Evolutionary conservation across 768 basidiomycete genomes (phyloP).

Genomic region (Mycena maculata): DNA sequence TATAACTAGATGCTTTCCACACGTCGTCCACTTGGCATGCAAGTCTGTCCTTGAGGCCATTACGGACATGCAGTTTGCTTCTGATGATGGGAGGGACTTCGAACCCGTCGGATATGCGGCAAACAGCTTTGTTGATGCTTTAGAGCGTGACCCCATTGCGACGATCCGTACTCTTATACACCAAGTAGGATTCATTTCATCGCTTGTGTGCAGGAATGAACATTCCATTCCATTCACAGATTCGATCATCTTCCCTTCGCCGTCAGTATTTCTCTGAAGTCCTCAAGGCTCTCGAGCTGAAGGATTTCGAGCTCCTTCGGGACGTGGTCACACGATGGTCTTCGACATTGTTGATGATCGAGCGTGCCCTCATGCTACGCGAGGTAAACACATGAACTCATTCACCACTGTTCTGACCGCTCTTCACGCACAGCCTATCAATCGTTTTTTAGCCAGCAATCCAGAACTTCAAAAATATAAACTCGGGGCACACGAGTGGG

Average conservation of each 20-base stretch:
- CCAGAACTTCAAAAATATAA: conserved; percentile 40
- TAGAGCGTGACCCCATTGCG: conserved; percentile 36
- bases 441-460: conserved; percentile 29
- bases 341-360: conserved; percentile 46
- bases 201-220: neutral
- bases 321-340: conserved; percentile 48
- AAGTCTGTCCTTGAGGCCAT: conserved; percentile 38
- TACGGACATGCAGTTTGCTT: conserved; percentile 33
- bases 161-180: conserved; percentile 38
- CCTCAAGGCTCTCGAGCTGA: neutral
- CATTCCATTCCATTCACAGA: too few relatives aligned
- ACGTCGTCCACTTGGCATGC: conserved; percentile 11
- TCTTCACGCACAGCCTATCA: conserved; percentile 37
- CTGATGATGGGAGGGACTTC: conserved; percentile 11
- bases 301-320: conserved; percentile 41
- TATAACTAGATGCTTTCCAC: conserved; percentile 2
- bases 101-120: neutral
- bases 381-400: conserved; percentile 28
- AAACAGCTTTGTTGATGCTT: conserved; percentile 12
- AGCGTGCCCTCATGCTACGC: conserved; percentile 39
- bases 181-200: conserved; percentile 34
- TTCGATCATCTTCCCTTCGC: conserved; percentile 41
- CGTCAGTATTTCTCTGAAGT: conserved; percentile 39
- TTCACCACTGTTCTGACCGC: conserved; percentile 7
- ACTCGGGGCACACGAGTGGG: conserved; percentile 39